Conservation (phyloP, 495 filamentous ascomycete genomes). For the Daldinia vernicosa region DNA sequence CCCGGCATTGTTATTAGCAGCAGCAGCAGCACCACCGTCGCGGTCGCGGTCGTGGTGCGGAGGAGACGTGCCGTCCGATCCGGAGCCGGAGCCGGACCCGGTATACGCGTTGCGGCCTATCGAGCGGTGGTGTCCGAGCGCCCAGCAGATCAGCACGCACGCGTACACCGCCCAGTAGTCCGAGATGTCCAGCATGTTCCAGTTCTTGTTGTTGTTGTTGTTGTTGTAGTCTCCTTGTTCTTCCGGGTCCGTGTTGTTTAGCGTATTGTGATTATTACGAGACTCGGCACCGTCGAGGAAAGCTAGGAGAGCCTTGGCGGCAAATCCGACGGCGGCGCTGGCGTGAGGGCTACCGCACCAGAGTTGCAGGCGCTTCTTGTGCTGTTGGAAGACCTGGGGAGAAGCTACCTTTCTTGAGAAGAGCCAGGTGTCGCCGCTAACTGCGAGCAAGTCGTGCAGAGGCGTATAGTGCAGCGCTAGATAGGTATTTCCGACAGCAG, state of each 20-base stretch:
- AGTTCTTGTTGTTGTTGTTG: conserved; percentile 16
- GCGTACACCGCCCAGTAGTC: conserved; percentile 61
- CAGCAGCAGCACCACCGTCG: too few species aligned
- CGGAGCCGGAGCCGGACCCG: conserved; percentile 17
- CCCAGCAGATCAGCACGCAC: conserved; percentile 60
- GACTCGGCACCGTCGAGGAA: conserved; percentile 30
- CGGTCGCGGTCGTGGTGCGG: conserved; percentile 13
- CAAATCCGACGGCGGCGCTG: conserved; percentile 34
- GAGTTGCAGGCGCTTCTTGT: conserved; percentile 48
- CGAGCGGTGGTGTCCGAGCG: conserved; percentile 50
- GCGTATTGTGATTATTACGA: conserved; percentile 35
- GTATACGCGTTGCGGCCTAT: conserved; percentile 21
- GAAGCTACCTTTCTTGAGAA: conserved; percentile 56
- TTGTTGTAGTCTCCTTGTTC: conserved; percentile 15
- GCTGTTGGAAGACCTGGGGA: conserved; percentile 48
- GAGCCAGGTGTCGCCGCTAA: conserved; percentile 59
- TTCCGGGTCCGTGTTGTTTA: conserved; percentile 32
- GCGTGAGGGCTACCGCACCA: conserved; percentile 46
- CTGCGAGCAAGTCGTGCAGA: conserved; percentile 57
- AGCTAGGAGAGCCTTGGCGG: conserved; percentile 43
- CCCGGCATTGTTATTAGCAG: conserved; percentile 38
- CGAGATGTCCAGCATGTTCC: conserved; percentile 50
- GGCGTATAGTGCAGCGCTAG: conserved; percentile 59
- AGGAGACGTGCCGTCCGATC: conserved; percentile 16
- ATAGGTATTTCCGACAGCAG: conserved; percentile 55